These are phyloP conservation scores for Fraxinus paxiana DNA, from an alignment of 305 asterid species.

Conservation along the genomic window DNA sequence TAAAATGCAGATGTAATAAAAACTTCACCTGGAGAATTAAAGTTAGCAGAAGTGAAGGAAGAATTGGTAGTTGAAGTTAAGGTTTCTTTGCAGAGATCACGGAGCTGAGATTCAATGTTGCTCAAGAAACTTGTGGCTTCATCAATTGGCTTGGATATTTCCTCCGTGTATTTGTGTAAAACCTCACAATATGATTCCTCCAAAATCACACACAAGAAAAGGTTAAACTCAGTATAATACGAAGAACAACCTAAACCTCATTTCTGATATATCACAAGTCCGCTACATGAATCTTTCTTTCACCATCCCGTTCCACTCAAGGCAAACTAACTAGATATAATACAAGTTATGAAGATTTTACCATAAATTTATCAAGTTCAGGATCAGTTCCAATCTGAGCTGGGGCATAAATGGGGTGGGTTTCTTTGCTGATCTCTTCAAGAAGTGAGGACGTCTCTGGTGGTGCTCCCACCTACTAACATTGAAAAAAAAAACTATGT, in stretches of 20 bases:
- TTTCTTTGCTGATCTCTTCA: slow-evolving; percentile 61
- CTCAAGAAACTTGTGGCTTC: slow-evolving; percentile 72
- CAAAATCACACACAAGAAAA: neutral
- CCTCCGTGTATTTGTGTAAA: slow-evolving; percentile 58
- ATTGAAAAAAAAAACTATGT: slow-evolving; percentile 6
- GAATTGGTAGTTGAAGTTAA: slow-evolving; percentile 35
- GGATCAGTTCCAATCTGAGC: slow-evolving; percentile 58
- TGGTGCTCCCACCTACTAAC: slow-evolving; percentile 67
- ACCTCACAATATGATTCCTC: slow-evolving; percentile 71
- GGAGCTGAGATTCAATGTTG: slow-evolving; percentile 62
- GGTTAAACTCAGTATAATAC: neutral
- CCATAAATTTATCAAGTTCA: slow-evolving; percentile 81
- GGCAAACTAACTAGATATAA: neutral
- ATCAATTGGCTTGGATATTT: slow-evolving; percentile 64
- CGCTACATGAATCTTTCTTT: neutral
- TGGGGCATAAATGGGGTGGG: slow-evolving; percentile 21
- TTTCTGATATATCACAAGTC: neutral
- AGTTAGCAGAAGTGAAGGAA: slow-evolving; percentile 22
- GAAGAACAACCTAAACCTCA: neutral
- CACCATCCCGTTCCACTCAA: neutral
- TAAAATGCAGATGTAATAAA: neutral
- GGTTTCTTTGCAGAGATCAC: slow-evolving; percentile 59
- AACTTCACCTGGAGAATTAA: slow-evolving; percentile 34
- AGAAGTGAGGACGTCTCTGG: slow-evolving; percentile 56
- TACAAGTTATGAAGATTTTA: slow-evolving; percentile 17